A percentile compares a stretch with the other conserved stretches of the same genome.
Evolutionary conservation across 2,329 filamentous ascomycete genomes (phyloP).

Genomic region (Pseudogymnoascus sp.): DNA sequence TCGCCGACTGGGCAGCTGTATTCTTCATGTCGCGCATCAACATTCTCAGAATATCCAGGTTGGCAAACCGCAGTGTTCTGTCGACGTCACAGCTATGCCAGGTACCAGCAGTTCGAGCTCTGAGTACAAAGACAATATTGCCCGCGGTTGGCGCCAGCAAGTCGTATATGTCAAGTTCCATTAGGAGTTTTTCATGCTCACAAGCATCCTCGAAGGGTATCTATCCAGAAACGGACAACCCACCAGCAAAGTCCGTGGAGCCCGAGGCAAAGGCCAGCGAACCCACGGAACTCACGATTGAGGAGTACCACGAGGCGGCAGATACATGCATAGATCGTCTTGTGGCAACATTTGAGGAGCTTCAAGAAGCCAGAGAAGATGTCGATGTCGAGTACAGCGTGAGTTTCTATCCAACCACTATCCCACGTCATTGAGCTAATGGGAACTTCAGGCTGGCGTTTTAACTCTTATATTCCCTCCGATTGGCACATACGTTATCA

Average conservation of each 20-base stretch:
- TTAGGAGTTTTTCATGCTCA: neutral
- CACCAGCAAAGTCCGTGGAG: conserved; percentile 38
- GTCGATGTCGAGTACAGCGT: conserved; percentile 88
- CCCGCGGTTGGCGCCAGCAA: neutral
- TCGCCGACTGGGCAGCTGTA: neutral
- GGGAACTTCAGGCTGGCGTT: conserved; percentile 63
- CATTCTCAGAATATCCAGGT: conserved; percentile 7
- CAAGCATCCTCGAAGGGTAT: conserved; percentile 39
- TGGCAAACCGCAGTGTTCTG: conserved; percentile 1
- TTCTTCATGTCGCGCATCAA: neutral
- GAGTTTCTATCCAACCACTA: conserved; percentile 31
- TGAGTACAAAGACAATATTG: neutral
- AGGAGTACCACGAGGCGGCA: conserved; percentile 68
- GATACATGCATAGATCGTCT: conserved; percentile 63
- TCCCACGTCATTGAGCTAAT: conserved; percentile 9
- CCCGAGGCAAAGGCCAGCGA: conserved; percentile 36
- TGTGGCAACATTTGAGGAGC: conserved; percentile 56
- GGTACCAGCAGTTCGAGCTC: conserved; percentile 1
- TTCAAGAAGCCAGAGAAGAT: conserved; percentile 65
- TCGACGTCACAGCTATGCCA: conserved; percentile 1
- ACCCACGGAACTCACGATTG: conserved; percentile 58
- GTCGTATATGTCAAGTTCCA: neutral
- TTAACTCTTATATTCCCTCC: conserved; percentile 64
- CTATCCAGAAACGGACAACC: conserved; percentile 51
- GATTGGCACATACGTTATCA: conserved; percentile 81